Base-by-base conservation (phyloP, 139 green algal genomes). In the Picochlorum sp. region DNA sequence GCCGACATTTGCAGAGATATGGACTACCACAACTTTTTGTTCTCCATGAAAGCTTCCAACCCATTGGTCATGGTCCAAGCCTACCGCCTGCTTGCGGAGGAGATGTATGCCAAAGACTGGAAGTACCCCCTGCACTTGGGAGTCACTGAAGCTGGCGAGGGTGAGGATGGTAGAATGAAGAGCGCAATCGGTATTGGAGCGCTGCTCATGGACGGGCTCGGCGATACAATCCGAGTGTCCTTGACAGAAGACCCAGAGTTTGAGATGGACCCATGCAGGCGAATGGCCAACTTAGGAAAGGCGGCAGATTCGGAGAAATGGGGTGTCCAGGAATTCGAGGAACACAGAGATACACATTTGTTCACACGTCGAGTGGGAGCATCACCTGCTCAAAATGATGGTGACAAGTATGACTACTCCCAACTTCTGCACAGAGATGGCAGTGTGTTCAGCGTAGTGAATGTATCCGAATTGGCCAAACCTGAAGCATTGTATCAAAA, bases 1-100 rank as follows among this genome's bases (percentile, higher is more conserved):
- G 91, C 92, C 5, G 83, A 94, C 50, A 90, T 98, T 65, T 97
- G 90, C 81, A 83, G 92, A 70, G 92, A 96, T 75, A 66, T 87
- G 26, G 93, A 97, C 84, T 99, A 94, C 86, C 93, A 99, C 82
- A 99, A 99, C 83, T 98, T 99, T 61, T 56, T 98, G 38, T 99
- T 99, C 82, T 92, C 79, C 71, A 99, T 99, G 93, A 99, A 99
- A 85, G 92, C 92, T 15, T 91, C 79, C 75, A 98, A 98, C 79
- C 91, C 92, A 1, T 73, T 96, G 63, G 90, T 98, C 55, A 98
- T 98, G 92, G 90, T 97, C 30, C 67, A 81, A 69, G 93, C 92
- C 4, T 98, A 98, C 81, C 84, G 93, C 50, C 81, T 97, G 73
- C 82, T 98, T 62, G 76, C 87, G 7, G 86, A 95, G 71, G 89